Evolutionary conservation across 2,329 filamentous ascomycete species (phyloP), one percentile per base, ranked within the genome.

Genomic region (Berkeleyomyces rouxiae): DNA sequence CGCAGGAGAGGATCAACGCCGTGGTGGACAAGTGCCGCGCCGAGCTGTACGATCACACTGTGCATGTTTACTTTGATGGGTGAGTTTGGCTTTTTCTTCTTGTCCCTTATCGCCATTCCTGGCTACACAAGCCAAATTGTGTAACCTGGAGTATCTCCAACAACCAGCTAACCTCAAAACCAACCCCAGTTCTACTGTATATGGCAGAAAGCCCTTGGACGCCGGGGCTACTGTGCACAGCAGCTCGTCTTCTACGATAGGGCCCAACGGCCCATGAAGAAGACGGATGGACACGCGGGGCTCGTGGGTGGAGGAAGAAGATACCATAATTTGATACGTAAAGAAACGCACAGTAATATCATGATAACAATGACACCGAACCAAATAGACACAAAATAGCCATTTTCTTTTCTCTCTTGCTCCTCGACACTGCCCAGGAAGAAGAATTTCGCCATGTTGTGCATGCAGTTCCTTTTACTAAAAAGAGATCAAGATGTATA

Each of bases 11-110:
- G 55, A 70, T 74, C 0, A 68, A 71, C 44, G 68, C 70, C 4
- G 72, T 74, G 49, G 66, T 74, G 11, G 66, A 68, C 16, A 68
- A 71, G 7, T 72, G 72, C 13, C 70, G 71, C 16, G 67, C 63
- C 1, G 72, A 74, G 37, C 69, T 76, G 67, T 70, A 65, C 49
- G 68, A 75, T 40, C 70, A 67, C 31, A 63, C 65, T 0, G 70
- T 74, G 5, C 75, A 76, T 49, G 69, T 69, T 0, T 76, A 71
- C 66, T 75, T 73, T 70, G 71, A 72, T 7, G 69, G 74, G 71
- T 75, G 65, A 70, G 72, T 66, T 33, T 23, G 23, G 23, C 23
- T 59, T 9, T 59, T 37, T 7, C 31, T 36, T n/a, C 13, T 53
- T 23, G 2, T 46, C 10, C 23, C 5, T 37, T 23, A 7, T 11